Conservation (phyloP, 2,329 filamentous ascomycete genomes). For the Fusarium sp. region DNA sequence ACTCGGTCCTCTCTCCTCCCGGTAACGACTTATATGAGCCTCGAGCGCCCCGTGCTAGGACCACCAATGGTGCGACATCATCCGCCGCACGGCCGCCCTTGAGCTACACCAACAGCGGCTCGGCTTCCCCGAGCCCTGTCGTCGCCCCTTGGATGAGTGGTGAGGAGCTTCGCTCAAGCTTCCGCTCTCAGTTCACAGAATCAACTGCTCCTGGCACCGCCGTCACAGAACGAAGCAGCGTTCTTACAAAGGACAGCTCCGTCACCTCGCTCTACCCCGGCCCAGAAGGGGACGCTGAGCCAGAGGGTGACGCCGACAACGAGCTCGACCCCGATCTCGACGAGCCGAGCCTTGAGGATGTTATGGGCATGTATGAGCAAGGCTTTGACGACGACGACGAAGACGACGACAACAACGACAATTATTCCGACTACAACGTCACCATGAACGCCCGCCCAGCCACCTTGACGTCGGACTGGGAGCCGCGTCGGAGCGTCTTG, state of each 20-base stretch:
- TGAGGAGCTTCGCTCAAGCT: conserved; percentile 67
- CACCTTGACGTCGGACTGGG: conserved; percentile 53
- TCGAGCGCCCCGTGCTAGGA: conserved; percentile 46
- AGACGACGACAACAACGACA: conserved; percentile 51
- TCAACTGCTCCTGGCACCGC: conserved; percentile 69
- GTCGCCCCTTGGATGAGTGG: conserved; percentile 61
- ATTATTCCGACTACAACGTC: conserved; percentile 37
- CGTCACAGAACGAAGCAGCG: conserved; percentile 86
- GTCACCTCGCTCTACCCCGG: conserved; percentile 67
- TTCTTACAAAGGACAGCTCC: conserved; percentile 83
- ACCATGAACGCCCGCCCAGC: conserved; percentile 42
- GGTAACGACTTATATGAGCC: conserved; percentile 56
- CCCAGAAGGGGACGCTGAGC: conserved; percentile 38
- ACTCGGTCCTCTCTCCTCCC: conserved; percentile 54
- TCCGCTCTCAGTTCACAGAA: conserved; percentile 66
- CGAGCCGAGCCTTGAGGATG: conserved; percentile 72
- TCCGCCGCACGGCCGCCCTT: conserved; percentile 46
- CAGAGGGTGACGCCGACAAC: conserved; percentile 51
- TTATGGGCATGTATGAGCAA: conserved; percentile 77
- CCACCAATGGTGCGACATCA: conserved; percentile 39
- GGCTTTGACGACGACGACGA: conserved; percentile 65
- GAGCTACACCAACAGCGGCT: conserved; percentile 49
- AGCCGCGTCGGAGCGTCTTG: conserved; percentile 18
- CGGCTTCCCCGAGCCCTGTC: conserved; percentile 51
- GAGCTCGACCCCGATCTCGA: conserved; percentile 57